Percentiles rank a stretch among this genome's conserved stretches.
These are phyloP conservation scores for Umbelopsis sp. DNA, from an alignment of 371 early-diverging fungal species.

Conservation along the genomic window DNA sequence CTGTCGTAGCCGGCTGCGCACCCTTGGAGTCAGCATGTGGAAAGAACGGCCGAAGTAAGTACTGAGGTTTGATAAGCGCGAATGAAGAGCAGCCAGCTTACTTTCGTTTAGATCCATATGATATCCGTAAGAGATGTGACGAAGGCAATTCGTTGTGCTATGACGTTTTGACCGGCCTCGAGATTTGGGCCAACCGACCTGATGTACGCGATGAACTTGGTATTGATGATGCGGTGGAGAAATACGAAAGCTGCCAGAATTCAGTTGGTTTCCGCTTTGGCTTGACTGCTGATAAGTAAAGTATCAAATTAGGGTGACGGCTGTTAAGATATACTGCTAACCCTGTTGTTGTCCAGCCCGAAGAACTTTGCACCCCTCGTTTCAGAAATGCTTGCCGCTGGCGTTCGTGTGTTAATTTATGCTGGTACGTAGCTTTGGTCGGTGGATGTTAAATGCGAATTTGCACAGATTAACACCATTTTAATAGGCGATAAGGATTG, in stretches of 20 bases:
- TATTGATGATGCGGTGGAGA: slow-evolving; percentile 54
- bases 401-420: slow-evolving; percentile 82
- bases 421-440: slow-evolving; percentile 54
- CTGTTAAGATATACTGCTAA: neutral
- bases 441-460: neutral
- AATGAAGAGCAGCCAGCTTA: neutral
- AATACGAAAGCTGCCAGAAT: slow-evolving; percentile 76
- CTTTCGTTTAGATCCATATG: slow-evolving; percentile 59
- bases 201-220: slow-evolving; percentile 77
- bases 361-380: slow-evolving; percentile 54
- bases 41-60: slow-evolving; percentile 57
- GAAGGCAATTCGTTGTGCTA: slow-evolving; percentile 69
- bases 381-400: slow-evolving; percentile 67
- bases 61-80: neutral
- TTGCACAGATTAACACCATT: neutral
- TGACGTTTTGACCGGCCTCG: slow-evolving; percentile 74
- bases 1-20: slow-evolving; percentile 80
- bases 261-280: slow-evolving; percentile 74
- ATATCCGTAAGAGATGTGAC: slow-evolving; percentile 74
- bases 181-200: slow-evolving; percentile 69
- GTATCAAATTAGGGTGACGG: slow-evolving; percentile 21
- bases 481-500: slow-evolving; percentile 62
- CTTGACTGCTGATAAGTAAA: slow-evolving; percentile 81
- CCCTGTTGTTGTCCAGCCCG: slow-evolving; percentile 25
- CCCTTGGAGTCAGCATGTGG: slow-evolving; percentile 58